phyloP scores from a whole-genome alignment of 768 basidiomycete species.

The Termitomyces sp. region DNA sequence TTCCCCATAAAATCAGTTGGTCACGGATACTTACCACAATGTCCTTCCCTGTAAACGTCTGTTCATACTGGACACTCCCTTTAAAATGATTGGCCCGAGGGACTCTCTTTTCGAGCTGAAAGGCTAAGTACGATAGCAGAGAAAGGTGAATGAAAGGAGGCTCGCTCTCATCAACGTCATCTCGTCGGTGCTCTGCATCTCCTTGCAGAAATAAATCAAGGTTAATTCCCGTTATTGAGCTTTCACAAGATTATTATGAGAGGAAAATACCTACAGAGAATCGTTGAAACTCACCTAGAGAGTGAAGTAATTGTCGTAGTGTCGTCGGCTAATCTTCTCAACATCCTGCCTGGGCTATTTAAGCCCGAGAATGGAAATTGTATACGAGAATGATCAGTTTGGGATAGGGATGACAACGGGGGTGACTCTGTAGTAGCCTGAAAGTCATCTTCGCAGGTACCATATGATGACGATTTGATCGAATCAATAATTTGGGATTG shows the following conservation, averaged over 20 bases:
- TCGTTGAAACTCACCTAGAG: not conserved
- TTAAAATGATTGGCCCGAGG: constrained; percentile 84
- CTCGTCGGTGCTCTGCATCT: not conserved
- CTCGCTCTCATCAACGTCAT: not conserved
- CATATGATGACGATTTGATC: not conserved
- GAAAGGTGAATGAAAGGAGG: constrained; percentile 50
- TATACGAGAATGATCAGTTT: not conserved
- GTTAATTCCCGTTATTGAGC: not conserved
- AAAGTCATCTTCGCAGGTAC: not conserved
- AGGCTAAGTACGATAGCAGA: constrained; percentile 82
- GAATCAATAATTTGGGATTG: not conserved
- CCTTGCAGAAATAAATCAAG: not conserved
- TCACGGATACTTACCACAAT: constrained; percentile 64
- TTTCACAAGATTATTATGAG: not conserved
- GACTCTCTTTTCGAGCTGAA: constrained; percentile 86
- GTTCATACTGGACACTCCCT: constrained; percentile 86
- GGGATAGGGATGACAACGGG: not conserved
- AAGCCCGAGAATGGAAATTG: not conserved
- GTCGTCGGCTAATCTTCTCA: not conserved
- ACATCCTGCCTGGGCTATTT: not conserved
- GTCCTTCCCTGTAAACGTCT: constrained; percentile 94
- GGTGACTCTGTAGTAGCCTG: not conserved
- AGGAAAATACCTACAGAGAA: not conserved
- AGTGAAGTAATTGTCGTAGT: not conserved
- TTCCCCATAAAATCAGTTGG: not conserved